Evolutionary conservation across 805 yeast genomes (phyloP), one percentile per base, ranked within the genome.

Genomic region (Peterozyma xylosa): DNA sequence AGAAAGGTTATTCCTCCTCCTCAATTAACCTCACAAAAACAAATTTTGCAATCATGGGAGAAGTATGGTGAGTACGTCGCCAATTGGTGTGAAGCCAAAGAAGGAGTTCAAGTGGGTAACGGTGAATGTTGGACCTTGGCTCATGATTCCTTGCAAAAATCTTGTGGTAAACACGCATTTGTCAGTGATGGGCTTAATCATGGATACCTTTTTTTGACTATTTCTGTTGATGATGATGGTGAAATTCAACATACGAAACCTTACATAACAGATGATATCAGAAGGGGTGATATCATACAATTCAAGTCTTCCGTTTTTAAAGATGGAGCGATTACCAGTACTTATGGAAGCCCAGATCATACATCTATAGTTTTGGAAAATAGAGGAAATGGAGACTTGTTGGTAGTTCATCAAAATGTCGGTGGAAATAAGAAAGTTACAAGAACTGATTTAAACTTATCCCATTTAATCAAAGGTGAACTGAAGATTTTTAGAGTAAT

Each of bases 101-200:
- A 60, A 30, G 80, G 80, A 7, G 61, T 66, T 39, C 56, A 58
- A 41, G 79, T 77, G 10, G 80, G 79, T 2, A 56, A 68, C 35
- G 83, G 83, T 6, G 82, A 77, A 50, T 76, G 83, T 50, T 77
- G 82, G 82, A 78, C 78, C 32, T 64, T 77, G 45, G 82, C 81
- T 0, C 71, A 66, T 42, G 74, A 74, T 40, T 80, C 82, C 0
- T 58, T 77, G 36, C 55, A 61, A 40, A 70, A 73, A 46, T 77
- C 78, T 0, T 76, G 82, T 53, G 82, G 82, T 0, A 73, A 68
- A 29, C 76, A 74, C 53, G 81, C 82, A 0, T 75, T 76, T 56
- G 71, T 74, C 2, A 70, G 77, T 13, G 59, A 66, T 13, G 74
- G 73, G 14, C 52, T 56, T 11, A 64, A 57, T 17, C 82, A 77